These are phyloP conservation scores for Pythium dissimile DNA, from an alignment of 352 stramenopile genomes.

Conservation along the genomic window DNA sequence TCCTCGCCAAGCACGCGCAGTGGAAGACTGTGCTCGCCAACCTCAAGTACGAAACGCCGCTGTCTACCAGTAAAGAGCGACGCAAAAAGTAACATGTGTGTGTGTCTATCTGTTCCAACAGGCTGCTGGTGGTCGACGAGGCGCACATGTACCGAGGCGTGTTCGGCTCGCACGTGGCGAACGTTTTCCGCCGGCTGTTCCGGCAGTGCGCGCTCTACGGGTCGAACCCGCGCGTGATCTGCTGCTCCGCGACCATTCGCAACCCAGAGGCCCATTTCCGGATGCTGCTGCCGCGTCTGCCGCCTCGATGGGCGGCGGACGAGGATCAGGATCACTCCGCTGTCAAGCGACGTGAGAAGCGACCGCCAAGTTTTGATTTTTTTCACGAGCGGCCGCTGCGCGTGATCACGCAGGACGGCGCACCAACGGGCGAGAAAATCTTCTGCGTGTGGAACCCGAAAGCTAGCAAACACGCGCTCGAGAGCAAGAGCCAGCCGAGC, in stretches of 20 bases:
- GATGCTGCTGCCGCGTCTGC: slow-evolving; percentile 79
- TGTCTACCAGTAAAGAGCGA: too few species aligned
- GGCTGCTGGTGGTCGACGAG: slow-evolving; percentile 78
- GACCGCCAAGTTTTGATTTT: slow-evolving; percentile 51
- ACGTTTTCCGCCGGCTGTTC: slow-evolving; percentile 89
- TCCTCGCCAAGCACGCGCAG: slow-evolving; percentile 90
- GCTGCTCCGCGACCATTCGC: slow-evolving; percentile 95
- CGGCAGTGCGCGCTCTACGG: slow-evolving; percentile 85
- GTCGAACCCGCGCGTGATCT: slow-evolving; percentile 87
- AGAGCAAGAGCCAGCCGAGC: background rate
- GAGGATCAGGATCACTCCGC: background rate
- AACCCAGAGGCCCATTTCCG: slow-evolving; percentile 92
- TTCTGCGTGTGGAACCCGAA: slow-evolving; percentile 97
- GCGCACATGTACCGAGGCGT: slow-evolving; percentile 94
- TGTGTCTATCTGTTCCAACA: too few species aligned
- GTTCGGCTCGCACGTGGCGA: slow-evolving; percentile 81
- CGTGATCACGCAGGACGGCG: slow-evolving; percentile 89
- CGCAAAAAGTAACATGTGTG: too few species aligned
- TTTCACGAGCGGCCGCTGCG: slow-evolving; percentile 48
- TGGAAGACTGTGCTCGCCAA: slow-evolving; percentile 90
- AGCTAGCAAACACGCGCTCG: slow-evolving; percentile 12
- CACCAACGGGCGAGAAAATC: slow-evolving; percentile 87
- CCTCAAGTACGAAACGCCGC: slow-evolving; percentile 90
- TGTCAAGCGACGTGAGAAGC: background rate
- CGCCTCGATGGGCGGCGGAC: slow-evolving; percentile 12